Conservation (phyloP, 164 flowering plant genomes). For the Chimonanthus praecox region DNA sequence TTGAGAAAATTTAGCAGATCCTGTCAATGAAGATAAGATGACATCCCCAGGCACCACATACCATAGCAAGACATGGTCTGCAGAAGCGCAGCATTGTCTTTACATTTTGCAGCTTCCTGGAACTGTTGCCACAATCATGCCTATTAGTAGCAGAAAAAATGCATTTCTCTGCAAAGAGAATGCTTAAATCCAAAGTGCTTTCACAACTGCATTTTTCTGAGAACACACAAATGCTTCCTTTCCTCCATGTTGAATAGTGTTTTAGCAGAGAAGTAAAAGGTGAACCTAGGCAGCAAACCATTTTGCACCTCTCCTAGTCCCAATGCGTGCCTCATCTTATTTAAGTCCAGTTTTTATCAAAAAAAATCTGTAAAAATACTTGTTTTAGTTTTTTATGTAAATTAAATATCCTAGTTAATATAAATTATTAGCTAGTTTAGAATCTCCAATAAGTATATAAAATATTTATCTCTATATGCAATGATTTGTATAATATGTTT, state of each 20-base stretch:
- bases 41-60: conserved; percentile 22
- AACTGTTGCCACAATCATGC: conserved; percentile 40
- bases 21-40: neutral
- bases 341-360: no score
- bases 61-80: conserved; percentile 86
- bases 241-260: neutral
- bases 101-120: conserved; percentile 64
- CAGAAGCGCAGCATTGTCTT: conserved; percentile 60
- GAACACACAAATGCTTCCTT: neutral
- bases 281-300: no score
- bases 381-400: no score
- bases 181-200: neutral
- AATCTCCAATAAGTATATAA: no score
- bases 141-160: conserved; percentile 4
- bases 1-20: neutral
- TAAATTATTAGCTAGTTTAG: no score
- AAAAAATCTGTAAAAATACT: no score
- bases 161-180: neutral
- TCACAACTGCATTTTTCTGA: neutral
- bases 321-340: no score
- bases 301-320: no score
- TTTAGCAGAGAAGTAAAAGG: no score
- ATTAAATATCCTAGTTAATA: no score
- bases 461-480: no score
- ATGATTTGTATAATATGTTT: no score